Conservation (phyloP, 148 eudicot genomes). For the Vaccinium darrowii region DNA sequence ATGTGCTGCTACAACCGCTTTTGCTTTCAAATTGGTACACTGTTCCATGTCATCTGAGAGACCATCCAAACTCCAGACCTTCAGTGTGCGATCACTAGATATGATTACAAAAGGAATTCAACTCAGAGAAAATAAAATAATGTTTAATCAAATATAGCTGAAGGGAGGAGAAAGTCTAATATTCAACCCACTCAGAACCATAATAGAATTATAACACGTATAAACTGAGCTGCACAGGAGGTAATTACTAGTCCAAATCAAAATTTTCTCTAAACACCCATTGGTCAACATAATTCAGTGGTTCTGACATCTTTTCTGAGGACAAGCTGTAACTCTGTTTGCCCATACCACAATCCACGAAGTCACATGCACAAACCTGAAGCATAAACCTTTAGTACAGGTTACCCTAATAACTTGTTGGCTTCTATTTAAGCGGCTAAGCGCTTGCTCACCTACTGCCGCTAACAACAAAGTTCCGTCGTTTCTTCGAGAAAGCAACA, state of each 20-base stretch:
- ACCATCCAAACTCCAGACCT: slow-evolving; percentile 83
- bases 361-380: neutral
- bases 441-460: slow-evolving; percentile 71
- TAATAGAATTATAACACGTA: neutral
- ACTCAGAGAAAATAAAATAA: neutral
- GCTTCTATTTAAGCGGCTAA: neutral
- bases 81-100: slow-evolving; percentile 76
- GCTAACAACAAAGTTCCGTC: slow-evolving; percentile 73
- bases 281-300: neutral
- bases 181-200: neutral
- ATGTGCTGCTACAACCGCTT: slow-evolving; percentile 89
- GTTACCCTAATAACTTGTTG: neutral
- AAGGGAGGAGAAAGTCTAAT: slow-evolving; percentile 3
- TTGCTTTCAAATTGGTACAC: slow-evolving; percentile 59
- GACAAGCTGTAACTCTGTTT: neutral
- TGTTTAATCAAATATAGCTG: neutral
- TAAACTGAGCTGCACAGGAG: neutral
- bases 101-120: slow-evolving; percentile 15
- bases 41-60: slow-evolving; percentile 41
- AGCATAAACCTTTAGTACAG: neutral
- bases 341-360: neutral
- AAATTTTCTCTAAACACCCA: neutral
- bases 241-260: neutral
- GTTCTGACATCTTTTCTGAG: neutral
- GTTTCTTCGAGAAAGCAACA: slow-evolving; percentile 83